phyloP scores from a whole-genome alignment of 345 rosid genomes.

The Toxicodendron radicans region DNA sequence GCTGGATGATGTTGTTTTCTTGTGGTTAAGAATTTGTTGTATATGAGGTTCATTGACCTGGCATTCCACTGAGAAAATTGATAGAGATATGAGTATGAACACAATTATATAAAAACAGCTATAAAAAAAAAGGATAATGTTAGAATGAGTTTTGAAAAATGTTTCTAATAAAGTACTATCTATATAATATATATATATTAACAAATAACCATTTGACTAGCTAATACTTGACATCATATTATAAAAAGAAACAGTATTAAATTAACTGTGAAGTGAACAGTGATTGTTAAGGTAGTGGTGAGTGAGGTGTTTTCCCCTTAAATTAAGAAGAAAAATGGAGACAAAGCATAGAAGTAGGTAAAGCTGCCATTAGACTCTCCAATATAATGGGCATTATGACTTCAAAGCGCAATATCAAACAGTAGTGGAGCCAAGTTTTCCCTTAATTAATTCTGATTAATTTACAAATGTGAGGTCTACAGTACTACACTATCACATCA shows the following conservation, averaged over 20 bases:
- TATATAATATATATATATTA: not conserved
- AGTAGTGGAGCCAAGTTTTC: constrained; percentile 14
- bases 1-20: constrained; percentile 28
- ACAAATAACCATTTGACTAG: constrained; percentile 38
- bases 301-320: constrained; percentile 12
- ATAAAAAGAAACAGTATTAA: constrained; percentile 20
- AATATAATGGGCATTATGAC: constrained; percentile 37
- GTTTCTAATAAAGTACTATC: too few relatives aligned
- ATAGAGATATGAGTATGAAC: constrained; percentile 51
- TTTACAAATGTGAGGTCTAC: too few relatives aligned
- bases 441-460: constrained; percentile 2
- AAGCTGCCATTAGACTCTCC: constrained; percentile 19
- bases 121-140: constrained; percentile 1
- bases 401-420: constrained; percentile 23
- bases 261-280: constrained; percentile 4
- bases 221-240: constrained; percentile 47
- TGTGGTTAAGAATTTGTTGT: constrained; percentile 23
- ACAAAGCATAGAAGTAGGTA: constrained; percentile 30
- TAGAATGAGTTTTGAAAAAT: not conserved
- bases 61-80: constrained; percentile 55
- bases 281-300: constrained; percentile 18
- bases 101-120: constrained; percentile 16
- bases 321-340: constrained; percentile 27
- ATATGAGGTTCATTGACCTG: too few relatives aligned
- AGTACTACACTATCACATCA: constrained; percentile 33